Evolutionary conservation across 495 filamentous ascomycete species (phyloP).

Genomic region (Aspergillus asperescens): DNA sequence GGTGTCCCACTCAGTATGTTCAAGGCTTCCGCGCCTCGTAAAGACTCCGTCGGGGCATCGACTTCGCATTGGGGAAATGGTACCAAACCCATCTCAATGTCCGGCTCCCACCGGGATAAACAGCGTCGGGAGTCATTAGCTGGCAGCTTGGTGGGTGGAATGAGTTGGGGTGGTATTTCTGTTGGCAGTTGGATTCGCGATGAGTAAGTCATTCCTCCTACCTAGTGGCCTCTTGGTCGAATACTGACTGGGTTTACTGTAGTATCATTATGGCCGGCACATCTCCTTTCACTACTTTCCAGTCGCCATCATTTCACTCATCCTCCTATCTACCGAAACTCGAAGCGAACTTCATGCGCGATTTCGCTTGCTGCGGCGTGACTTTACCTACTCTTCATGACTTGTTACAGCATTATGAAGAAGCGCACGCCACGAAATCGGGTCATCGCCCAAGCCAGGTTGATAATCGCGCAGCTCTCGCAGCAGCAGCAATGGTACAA

Average conservation of each 20-base stretch:
- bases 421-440: constrained; percentile 71
- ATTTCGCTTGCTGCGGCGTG: constrained; percentile 89
- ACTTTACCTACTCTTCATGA: constrained; percentile 88
- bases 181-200: constrained; percentile 96
- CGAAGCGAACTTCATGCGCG: constrained; percentile 93
- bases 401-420: constrained; percentile 93
- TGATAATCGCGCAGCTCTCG: constrained; percentile 53
- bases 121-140: constrained; percentile 78
- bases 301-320: constrained; percentile 93
- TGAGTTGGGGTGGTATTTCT: constrained; percentile 97
- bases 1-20: constrained; percentile 53
- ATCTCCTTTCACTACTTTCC: constrained; percentile 76
- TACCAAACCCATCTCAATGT: constrained; percentile 81
- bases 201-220: constrained; percentile 65
- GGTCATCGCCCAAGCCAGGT: constrained; percentile 51
- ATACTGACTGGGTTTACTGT: constrained; percentile 25
- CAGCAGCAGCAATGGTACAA: constrained; percentile 51
- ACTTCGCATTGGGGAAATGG: constrained; percentile 60
- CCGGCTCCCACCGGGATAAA: constrained; percentile 66
- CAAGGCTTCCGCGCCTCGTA: constrained; percentile 49
- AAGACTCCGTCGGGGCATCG: constrained; percentile 65
- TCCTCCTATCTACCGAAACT: constrained; percentile 96
- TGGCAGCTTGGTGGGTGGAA: constrained; percentile 81
- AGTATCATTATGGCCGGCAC: constrained; percentile 97
- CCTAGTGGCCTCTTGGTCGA: background rate